Evolutionary conservation across 805 yeast species (phyloP).

Genomic region (Torulaspora gathmanii): DNA sequence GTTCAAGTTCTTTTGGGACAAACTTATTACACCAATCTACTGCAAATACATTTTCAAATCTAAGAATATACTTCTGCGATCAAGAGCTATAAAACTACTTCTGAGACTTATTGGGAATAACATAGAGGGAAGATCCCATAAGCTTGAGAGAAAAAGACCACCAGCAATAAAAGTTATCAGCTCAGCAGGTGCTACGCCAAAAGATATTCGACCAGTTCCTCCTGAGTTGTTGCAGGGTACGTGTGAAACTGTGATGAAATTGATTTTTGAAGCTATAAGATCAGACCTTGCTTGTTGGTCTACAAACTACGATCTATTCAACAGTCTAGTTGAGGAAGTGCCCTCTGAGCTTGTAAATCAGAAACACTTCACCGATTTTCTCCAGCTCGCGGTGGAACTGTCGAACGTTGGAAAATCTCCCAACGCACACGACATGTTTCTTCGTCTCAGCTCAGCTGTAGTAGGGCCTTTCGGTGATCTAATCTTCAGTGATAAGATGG

Average conservation of each 20-base stretch:
- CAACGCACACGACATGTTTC: neutral
- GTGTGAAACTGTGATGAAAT: slow-evolving; percentile 12
- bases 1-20: slow-evolving; percentile 16
- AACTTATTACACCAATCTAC: slow-evolving; percentile 20
- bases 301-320: slow-evolving; percentile 6
- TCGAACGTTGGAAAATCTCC: neutral
- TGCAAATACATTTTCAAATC: slow-evolving; percentile 1
- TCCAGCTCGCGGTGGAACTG: slow-evolving; percentile 1
- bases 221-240: slow-evolving; percentile 4
- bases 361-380: slow-evolving; percentile 2
- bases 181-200: slow-evolving; percentile 19
- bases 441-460: slow-evolving; percentile 4
- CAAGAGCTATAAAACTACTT: slow-evolving; percentile 6
- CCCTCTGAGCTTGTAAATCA: slow-evolving; percentile 8
- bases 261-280: slow-evolving; percentile 8
- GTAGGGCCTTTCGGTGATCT: slow-evolving; percentile 3
- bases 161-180: slow-evolving; percentile 26
- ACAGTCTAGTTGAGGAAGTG: slow-evolving; percentile 5
- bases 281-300: slow-evolving; percentile 6
- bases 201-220: slow-evolving; percentile 21
- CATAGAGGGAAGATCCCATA: neutral
- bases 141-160: slow-evolving; percentile 3
- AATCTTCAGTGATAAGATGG: slow-evolving; percentile 1
- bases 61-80: slow-evolving; percentile 7
- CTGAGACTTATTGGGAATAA: slow-evolving; percentile 4